Evolutionary conservation across 805 yeast species (phyloP).

Genomic region (Kluyveromyces dobzhanskii): DNA sequence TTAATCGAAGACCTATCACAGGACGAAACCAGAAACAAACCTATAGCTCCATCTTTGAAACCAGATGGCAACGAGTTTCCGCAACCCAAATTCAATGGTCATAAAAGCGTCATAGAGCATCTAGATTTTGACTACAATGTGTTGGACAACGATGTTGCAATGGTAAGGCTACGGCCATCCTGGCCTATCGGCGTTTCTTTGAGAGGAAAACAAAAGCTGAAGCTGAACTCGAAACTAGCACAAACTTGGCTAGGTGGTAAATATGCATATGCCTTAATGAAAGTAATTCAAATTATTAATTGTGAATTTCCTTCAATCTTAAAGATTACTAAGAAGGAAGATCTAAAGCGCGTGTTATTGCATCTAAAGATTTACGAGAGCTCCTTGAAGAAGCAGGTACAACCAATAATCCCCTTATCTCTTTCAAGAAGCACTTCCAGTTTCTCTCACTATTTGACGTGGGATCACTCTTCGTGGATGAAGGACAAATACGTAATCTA

Average conservation of each 20-base stretch:
- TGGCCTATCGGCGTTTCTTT: constrained; percentile 25
- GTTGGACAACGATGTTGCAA: constrained; percentile 13
- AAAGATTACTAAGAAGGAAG: constrained; percentile 14
- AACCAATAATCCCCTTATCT: background rate
- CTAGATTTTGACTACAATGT: constrained; percentile 16
- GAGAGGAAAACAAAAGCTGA: constrained; percentile 17
- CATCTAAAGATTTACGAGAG: constrained; percentile 2
- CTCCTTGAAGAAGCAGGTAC: background rate
- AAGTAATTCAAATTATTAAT: constrained; percentile 14
- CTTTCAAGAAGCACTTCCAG: background rate
- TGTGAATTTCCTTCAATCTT: constrained; percentile 20
- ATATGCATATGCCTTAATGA: constrained; percentile 15
- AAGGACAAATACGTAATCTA: constrained; percentile 10
- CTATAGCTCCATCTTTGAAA: constrained; percentile 4
- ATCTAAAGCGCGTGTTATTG: background rate
- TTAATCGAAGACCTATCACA: constrained; percentile 6
- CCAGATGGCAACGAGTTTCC: constrained; percentile 1
- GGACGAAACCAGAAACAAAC: constrained; percentile 6
- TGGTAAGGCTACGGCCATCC: constrained; percentile 14
- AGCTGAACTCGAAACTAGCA: constrained; percentile 9
- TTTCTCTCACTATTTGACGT: background rate
- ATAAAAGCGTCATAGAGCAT: constrained; percentile 7
- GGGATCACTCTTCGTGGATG: background rate
- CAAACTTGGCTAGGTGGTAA: constrained; percentile 21
- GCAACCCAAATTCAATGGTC: background rate